Evolutionary conservation across 179 eudicot species (phyloP).

Genomic region (Sideroxylon spinosum): DNA sequence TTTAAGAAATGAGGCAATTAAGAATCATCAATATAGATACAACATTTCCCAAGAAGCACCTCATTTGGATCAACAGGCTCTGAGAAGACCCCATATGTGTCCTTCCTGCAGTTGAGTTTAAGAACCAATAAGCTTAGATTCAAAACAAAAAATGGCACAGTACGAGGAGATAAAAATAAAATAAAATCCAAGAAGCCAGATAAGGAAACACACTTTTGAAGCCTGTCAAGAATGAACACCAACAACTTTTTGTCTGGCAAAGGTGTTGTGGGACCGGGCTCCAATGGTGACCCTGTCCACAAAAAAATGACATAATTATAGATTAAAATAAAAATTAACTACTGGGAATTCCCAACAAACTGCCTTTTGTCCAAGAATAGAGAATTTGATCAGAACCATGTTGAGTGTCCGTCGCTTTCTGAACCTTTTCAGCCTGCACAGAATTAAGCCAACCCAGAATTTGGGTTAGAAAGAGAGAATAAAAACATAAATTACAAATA

Average conservation of each 20-base stretch:
- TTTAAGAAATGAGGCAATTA: background rate
- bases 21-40: background rate
- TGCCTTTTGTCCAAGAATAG: slow-evolving; percentile 20
- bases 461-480: background rate
- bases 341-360: slow-evolving; percentile 20
- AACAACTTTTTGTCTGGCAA: slow-evolving; percentile 91
- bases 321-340: slow-evolving; percentile 10
- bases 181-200: slow-evolving; percentile 19
- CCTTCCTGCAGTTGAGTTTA: slow-evolving; percentile 56
- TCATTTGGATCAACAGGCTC: slow-evolving; percentile 87
- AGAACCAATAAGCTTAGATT: slow-evolving; percentile 2
- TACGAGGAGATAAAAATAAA: slow-evolving; percentile 12
- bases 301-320: slow-evolving; percentile 20
- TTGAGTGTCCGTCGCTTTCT: slow-evolving; percentile 62
- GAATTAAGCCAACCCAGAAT: slow-evolving; percentile 20
- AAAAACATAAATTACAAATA: background rate
- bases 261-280: slow-evolving; percentile 73
- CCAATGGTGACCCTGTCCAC: slow-evolving; percentile 53
- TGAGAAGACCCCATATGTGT: slow-evolving; percentile 80
- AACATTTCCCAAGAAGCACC: slow-evolving; percentile 35
- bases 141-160: slow-evolving; percentile 12
- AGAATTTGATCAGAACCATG: slow-evolving; percentile 48
- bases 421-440: slow-evolving; percentile 54
- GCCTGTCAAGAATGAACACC: slow-evolving; percentile 82
- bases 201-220: slow-evolving; percentile 63